Evolutionary conservation across 768 basidiomycete species (phyloP), one percentile per base, ranked within the genome.

Genomic region (Naganishia vaughanmartiniae): DNA sequence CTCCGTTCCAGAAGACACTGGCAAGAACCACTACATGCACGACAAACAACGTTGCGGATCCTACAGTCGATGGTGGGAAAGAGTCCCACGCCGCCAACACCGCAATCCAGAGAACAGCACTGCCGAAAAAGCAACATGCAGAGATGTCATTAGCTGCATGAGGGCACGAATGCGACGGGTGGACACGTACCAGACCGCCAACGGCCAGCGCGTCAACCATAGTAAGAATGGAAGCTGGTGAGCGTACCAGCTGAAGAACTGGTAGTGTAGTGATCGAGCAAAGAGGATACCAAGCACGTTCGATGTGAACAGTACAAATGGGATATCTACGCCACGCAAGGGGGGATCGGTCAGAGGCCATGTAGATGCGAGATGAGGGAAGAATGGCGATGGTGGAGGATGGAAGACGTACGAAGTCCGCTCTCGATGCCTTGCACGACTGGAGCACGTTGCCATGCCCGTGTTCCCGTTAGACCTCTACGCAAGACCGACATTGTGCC

Each of bases 221-320:
- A 87, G 83, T 33, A 98, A 81, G 77, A 94, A 89, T 0, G 95
- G 92, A 39, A 95, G 80, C 75, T 94, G 92, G 69, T 91, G 89
- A 12, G 89, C 91, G 79, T 97, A 97, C 96, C 96, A 99, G 6
- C 91, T 89, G 80, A 96, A 96, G 81, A 99, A 99, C 75, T 99
- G 96, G 79, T 97, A 97, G 79, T 99, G 96, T 54, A 99, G 83
- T 12, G 95, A 97, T 24, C 96, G 87, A 26, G 96, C 92, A 79
- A 91, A 96, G 9, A 91, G 73, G 42, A 98, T 89, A 21, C 96
- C 96, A 65, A 96, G 88, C 46, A 98, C 79, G 77, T 98, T 98
- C 19, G 90, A 90, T 0, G 92, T 94, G 83, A 92, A 92, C 6
- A 97, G 84, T 28, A 93, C 84, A 0, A 90, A 90, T 24, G 88